phyloP scores from a whole-genome alignment of 1,139 yeast genomes.

The Kodamaea sp. region DNA sequence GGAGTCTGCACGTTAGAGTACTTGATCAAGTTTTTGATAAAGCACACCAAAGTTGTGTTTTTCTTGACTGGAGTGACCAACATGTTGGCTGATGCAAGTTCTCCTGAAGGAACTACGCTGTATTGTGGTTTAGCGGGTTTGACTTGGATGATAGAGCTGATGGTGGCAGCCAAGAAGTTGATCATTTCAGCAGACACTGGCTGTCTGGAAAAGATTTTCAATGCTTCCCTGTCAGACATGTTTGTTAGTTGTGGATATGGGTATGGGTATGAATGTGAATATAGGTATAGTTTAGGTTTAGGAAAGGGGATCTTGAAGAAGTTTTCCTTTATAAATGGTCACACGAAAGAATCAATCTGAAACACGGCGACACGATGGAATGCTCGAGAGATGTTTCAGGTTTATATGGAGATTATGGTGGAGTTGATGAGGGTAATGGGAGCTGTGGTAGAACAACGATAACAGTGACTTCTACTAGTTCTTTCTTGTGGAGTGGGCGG shows the following conservation, averaged over 20 bases:
- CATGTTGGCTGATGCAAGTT: conserved; percentile 13
- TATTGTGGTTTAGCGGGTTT: conserved; percentile 29
- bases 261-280: too few species aligned
- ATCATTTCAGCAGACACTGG: conserved; percentile 83
- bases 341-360: too few species aligned
- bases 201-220: conserved; percentile 70
- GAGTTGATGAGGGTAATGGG: too few species aligned
- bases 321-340: too few species aligned
- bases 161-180: conserved; percentile 73
- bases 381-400: too few species aligned
- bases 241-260: not conserved
- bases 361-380: too few species aligned
- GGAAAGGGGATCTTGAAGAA: too few species aligned
- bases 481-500: too few species aligned
- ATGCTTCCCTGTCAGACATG: conserved; percentile 60
- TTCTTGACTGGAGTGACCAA: conserved; percentile 29
- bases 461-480: too few species aligned
- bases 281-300: too few species aligned
- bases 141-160: conserved; percentile 73
- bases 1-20: conserved; percentile 94
- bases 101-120: conserved; percentile 15
- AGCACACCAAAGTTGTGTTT: conserved; percentile 46
- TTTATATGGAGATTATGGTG: too few species aligned
- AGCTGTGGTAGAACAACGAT: too few species aligned
- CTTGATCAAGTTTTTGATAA: conserved; percentile 70